These are phyloP conservation scores for Quillaja saponaria DNA, from an alignment of 306 rosid genomes.

Conservation along the genomic window DNA sequence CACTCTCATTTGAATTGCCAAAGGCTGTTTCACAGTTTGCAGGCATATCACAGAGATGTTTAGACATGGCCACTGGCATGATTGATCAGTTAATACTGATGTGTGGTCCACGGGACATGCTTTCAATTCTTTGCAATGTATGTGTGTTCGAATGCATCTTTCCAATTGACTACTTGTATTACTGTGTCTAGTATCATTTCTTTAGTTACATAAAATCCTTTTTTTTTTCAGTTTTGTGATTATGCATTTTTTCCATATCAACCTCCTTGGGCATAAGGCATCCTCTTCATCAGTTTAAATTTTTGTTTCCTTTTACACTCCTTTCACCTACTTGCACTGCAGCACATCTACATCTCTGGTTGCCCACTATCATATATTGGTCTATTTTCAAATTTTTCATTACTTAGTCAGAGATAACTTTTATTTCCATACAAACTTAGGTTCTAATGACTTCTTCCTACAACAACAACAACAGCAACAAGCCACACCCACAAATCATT, in stretches of 20 bases:
- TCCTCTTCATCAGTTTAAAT: too few species aligned
- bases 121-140: conserved; percentile 72
- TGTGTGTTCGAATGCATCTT: conserved; percentile 25
- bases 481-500: too few species aligned
- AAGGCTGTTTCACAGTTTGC: conserved; percentile 71
- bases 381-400: not conserved
- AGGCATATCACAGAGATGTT: conserved; percentile 51
- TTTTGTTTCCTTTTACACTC: too few species aligned
- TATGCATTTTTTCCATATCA: too few species aligned
- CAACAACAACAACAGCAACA: too few species aligned
- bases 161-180: not conserved
- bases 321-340: too few species aligned
- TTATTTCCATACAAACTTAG: not conserved
- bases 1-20: conserved; percentile 73
- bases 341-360: too few species aligned
- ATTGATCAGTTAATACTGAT: conserved; percentile 53
- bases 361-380: not conserved
- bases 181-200: too few species aligned
- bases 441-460: too few species aligned
- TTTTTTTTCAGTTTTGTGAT: too few species aligned
- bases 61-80: conserved; percentile 56
- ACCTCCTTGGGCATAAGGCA: too few species aligned
- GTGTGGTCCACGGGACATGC: conserved; percentile 85
- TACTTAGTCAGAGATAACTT: not conserved
- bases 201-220: too few species aligned